Evolutionary conservation across 441 rosid genomes (phyloP).

Genomic region (Biscutella auriculata): DNA sequence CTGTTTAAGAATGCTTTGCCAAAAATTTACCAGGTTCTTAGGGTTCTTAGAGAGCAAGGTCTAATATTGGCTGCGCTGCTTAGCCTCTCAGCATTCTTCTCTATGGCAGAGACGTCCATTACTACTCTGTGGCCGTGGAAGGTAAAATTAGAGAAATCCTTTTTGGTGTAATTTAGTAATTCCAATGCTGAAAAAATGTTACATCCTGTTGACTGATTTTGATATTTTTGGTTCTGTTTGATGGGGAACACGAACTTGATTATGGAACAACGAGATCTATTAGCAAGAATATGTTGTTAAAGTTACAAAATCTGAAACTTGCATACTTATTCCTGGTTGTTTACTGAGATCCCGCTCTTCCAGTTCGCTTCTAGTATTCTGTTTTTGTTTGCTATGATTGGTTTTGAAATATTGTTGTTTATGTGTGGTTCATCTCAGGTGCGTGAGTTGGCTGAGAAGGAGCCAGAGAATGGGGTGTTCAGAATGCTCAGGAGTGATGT

Average conservation of each 20-base stretch:
- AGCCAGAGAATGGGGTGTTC: conserved; percentile 91
- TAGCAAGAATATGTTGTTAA: background rate
- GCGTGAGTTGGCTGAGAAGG: conserved; percentile 94
- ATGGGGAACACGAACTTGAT: background rate
- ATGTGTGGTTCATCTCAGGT: conserved; percentile 38
- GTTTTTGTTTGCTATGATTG: conserved; percentile 13
- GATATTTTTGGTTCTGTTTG: background rate
- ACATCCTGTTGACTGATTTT: background rate
- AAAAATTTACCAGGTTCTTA: conserved; percentile 61
- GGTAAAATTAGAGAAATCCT: conserved; percentile 33
- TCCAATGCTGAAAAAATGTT: background rate
- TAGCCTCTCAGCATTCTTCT: conserved; percentile 88
- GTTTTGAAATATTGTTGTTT: conserved; percentile 14
- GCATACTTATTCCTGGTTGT: background rate
- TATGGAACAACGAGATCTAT: background rate
- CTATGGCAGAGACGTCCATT: conserved; percentile 98
- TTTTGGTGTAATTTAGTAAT: background rate
- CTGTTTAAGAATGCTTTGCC: conserved; percentile 67
- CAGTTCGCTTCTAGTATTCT: background rate
- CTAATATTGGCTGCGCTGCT: conserved; percentile 63
- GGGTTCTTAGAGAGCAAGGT: conserved; percentile 84
- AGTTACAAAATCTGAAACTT: background rate
- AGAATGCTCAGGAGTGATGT: conserved; percentile 92
- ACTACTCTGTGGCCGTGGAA: conserved; percentile 99
- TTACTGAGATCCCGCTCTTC: no score